Percentiles rank a stretch among this genome's conserved stretches.
These are phyloP conservation scores for Tricholoma terreum DNA, from an alignment of 768 basidiomycete species.

Conservation along the genomic window DNA sequence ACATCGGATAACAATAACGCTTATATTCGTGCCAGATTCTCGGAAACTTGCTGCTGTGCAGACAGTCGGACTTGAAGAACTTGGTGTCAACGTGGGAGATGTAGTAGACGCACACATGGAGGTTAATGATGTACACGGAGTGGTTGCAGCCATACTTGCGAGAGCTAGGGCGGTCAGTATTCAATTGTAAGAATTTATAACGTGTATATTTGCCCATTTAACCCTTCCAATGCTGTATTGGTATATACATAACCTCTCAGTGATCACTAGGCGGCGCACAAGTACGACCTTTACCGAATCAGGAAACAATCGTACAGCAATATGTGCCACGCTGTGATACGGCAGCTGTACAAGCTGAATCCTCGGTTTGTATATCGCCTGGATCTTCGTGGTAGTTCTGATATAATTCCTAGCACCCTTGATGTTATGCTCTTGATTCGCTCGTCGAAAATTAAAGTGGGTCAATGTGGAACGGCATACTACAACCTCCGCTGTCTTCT, in stretches of 20 bases:
- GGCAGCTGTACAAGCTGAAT: no score
- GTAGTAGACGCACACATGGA: conserved; percentile 60
- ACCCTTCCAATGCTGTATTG: background rate
- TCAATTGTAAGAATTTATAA: background rate
- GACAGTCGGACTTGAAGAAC: conserved; percentile 46
- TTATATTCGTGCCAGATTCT: conserved; percentile 72
- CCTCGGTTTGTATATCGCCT: no score
- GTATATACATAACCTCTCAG: background rate
- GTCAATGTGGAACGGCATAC: no score
- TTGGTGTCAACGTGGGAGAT: conserved; percentile 56
- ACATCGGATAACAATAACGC: conserved; percentile 44
- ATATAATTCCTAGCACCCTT: no score
- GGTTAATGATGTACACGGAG: conserved; percentile 60
- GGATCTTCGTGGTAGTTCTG: no score
- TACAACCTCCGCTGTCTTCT: no score
- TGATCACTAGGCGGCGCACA: background rate
- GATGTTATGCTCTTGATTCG: no score
- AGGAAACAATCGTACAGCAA: no score
- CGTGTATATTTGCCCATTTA: background rate
- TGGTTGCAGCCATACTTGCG: conserved; percentile 59
- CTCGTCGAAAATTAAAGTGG: no score
- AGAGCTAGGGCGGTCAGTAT: conserved; percentile 29
- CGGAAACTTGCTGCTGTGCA: conserved; percentile 60
- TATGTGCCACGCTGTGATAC: no score
- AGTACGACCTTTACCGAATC: no score